Base-by-base conservation (phyloP, 352 stramenopile genomes). In the Pythium scleroteichum region DNA sequence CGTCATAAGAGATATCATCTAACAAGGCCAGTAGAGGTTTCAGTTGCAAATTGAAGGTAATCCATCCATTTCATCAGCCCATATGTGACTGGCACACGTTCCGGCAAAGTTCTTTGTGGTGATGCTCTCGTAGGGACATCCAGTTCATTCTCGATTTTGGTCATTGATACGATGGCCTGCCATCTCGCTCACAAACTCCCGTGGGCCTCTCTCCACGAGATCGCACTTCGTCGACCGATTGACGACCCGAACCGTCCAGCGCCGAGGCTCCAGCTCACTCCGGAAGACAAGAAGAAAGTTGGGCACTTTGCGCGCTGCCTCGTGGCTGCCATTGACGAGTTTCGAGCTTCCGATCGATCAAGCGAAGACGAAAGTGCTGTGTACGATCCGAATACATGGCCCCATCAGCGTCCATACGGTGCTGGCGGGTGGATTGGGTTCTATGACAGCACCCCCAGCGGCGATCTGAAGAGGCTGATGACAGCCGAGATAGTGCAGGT, bases 231-330 rank as follows among this genome's bases (percentile, higher is more conserved):
- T 49, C 16, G n/a, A 17, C 19, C 9, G 3, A 14, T 29, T 7
- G 3, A 24, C 5, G 40, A 46, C 40, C 10, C 13, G 7, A 16
- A 49, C 6, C 22, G 7, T 49, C 42, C n/a, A 29, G 42, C 1
- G n/a, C 6, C 38, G 4, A 44, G 14, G 16, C 3, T n/a, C 14
- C 17, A 5, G 16, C 47, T 57, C 32, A 75, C 51, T 4, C 40
- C 64, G 3, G 52, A 29, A 14, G 20, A 61, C 7, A 42, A 65
- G 29, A 77, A 77, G 48, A 41, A 62, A 35, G 8, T 70, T 14
- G 12, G n/a, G 26, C 66, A 77, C 14, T 75, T 77, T 41, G 53
- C 59, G 42, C 62, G 57, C n/a, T 75, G 63, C 42, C 42, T 78
- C 8, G 41, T 41, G 24, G 51, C 62, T 14, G 55, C 59, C 3